These are phyloP conservation scores for Seiridium cupressi DNA, from an alignment of 2,329 filamentous ascomycete genomes.

Conservation along the genomic window DNA sequence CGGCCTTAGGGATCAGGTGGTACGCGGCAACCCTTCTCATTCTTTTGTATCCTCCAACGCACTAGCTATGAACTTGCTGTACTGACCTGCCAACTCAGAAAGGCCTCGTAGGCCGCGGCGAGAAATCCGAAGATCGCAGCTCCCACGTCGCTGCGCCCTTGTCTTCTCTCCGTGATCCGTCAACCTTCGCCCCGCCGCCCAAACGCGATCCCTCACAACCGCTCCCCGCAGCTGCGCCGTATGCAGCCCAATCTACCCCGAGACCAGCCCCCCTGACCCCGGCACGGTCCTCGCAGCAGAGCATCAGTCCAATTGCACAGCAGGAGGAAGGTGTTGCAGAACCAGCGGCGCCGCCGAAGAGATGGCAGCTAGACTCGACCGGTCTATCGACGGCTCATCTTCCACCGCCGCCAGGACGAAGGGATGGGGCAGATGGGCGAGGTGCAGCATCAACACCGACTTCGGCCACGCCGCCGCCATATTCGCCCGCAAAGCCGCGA, in stretches of 20 bases:
- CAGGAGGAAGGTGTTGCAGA: conserved; percentile 14
- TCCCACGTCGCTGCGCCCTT: conserved; percentile 58
- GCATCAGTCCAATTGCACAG: not conserved
- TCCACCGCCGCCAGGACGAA: conserved; percentile 66
- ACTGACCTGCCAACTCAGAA: conserved; percentile 31
- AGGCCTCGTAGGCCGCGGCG: conserved; percentile 41
- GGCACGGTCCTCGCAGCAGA: conserved; percentile 17
- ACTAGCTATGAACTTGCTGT: not conserved
- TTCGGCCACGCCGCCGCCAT: conserved; percentile 25
- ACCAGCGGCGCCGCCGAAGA: conserved; percentile 41
- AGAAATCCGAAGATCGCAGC: conserved; percentile 18
- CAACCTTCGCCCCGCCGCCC: conserved; percentile 77
- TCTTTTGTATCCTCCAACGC: not conserved
- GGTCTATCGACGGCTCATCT: conserved; percentile 67
- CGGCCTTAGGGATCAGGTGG: conserved; percentile 43
- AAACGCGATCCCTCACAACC: conserved; percentile 45
- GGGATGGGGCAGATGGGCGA: conserved; percentile 36
- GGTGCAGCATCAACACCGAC: conserved; percentile 13
- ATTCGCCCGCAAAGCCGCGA: conserved; percentile 17
- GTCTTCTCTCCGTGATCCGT: conserved; percentile 70
- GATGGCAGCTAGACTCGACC: conserved; percentile 69
- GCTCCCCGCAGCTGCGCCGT: conserved; percentile 13
- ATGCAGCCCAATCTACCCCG: conserved; percentile 30
- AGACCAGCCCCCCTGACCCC: conserved; percentile 36
- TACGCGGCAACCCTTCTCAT: conserved; percentile 27